Conservation (phyloP, 805 yeast genomes). For the Zygotorulaspora sp. region DNA sequence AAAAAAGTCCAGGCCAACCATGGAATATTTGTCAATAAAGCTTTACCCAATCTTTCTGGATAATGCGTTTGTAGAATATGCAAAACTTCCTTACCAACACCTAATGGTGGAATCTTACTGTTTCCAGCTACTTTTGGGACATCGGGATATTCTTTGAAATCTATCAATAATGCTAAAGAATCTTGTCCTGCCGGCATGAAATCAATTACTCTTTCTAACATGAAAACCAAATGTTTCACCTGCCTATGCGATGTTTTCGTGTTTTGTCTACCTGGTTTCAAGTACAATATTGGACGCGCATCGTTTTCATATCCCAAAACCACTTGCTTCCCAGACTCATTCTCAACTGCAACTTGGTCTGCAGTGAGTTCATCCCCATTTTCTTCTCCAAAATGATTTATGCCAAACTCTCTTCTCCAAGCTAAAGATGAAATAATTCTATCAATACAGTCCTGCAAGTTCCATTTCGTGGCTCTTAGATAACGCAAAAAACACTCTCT, state of each 20-base stretch:
- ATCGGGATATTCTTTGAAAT: slow-evolving; percentile 70
- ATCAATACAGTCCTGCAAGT: slow-evolving; percentile 58
- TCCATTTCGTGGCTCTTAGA: slow-evolving; percentile 92
- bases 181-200: slow-evolving; percentile 97
- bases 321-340: slow-evolving; percentile 88
- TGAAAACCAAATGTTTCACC: slow-evolving; percentile 91
- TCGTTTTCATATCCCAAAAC: slow-evolving; percentile 87
- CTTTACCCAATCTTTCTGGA: slow-evolving; percentile 94
- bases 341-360: slow-evolving; percentile 56
- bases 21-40: slow-evolving; percentile 87
- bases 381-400: slow-evolving; percentile 44
- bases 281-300: slow-evolving; percentile 84
- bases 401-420: slow-evolving; percentile 95
- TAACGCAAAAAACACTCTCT: slow-evolving; percentile 88
- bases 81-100: slow-evolving; percentile 85
- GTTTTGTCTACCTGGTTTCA: slow-evolving; percentile 93
- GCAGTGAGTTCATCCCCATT: slow-evolving; percentile 48
- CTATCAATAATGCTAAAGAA: slow-evolving; percentile 83
- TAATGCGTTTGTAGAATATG: slow-evolving; percentile 94
- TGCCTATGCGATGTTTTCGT: slow-evolving; percentile 86
- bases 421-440: slow-evolving; percentile 74
- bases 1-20: slow-evolving; percentile 91
- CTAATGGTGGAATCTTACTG: slow-evolving; percentile 80
- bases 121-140: slow-evolving; percentile 50
- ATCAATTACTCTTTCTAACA: slow-evolving; percentile 88